phyloP scores from a whole-genome alignment of 2,329 filamentous ascomycete genomes.

The Fusarium brachygibbosum region DNA sequence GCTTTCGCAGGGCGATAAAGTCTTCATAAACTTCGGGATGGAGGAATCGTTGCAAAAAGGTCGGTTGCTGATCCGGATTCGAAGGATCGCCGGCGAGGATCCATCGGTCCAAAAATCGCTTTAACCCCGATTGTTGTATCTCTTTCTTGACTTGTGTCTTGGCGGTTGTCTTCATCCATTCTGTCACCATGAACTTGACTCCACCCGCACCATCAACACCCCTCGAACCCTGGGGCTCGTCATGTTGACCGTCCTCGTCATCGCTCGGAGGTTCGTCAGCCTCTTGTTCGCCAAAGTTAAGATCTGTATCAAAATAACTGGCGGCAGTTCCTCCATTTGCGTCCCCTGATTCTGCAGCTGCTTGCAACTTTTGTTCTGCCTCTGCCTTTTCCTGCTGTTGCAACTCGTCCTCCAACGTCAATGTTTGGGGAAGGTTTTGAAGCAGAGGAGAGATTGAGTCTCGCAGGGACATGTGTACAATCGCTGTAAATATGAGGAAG shows the following conservation, averaged over 20 bases:
- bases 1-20: slow-evolving; percentile 76
- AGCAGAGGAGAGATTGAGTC: slow-evolving; percentile 81
- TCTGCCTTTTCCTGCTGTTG: slow-evolving; percentile 63
- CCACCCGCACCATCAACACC: slow-evolving; percentile 57
- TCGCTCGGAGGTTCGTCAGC: slow-evolving; percentile 47
- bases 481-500: slow-evolving; percentile 78
- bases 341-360: slow-evolving; percentile 44
- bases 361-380: slow-evolving; percentile 48
- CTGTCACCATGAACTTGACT: slow-evolving; percentile 50
- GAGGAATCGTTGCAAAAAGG: slow-evolving; percentile 75
- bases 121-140: slow-evolving; percentile 47
- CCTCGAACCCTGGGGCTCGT: slow-evolving; percentile 47
- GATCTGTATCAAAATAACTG: slow-evolving; percentile 54
- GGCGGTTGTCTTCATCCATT: slow-evolving; percentile 56
- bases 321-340: slow-evolving; percentile 47
- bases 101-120: slow-evolving; percentile 47
- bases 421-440: slow-evolving; percentile 82
- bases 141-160: slow-evolving; percentile 52
- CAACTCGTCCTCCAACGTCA: slow-evolving; percentile 67
- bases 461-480: slow-evolving; percentile 82
- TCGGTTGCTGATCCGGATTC: slow-evolving; percentile 54
- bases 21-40: slow-evolving; percentile 83
- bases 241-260: slow-evolving; percentile 45
- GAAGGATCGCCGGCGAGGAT: slow-evolving; percentile 47
- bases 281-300: slow-evolving; percentile 55